Percentiles rank a stretch among this genome's conserved stretches.
Conservation (phyloP, 345 rosid genomes). For the Reutealis trisperma region DNA sequence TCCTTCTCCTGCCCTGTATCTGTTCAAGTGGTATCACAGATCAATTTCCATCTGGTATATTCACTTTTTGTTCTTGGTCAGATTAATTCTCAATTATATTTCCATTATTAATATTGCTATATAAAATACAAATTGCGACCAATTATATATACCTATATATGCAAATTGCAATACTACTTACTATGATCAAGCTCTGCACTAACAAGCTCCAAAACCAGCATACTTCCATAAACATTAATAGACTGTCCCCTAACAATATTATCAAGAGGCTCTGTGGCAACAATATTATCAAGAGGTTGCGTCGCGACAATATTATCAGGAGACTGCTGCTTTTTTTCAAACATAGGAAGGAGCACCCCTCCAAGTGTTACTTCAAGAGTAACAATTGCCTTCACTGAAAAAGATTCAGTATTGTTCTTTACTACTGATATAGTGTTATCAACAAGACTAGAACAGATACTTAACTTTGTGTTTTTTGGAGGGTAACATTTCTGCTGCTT, state of each 20-base stretch:
- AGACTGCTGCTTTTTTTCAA: background rate
- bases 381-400: constrained; percentile 15
- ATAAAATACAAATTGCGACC: too few relatives aligned
- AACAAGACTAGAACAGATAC: background rate
- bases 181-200: constrained; percentile 22
- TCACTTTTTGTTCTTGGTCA: too few relatives aligned
- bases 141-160: too few relatives aligned
- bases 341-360: background rate
- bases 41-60: too few relatives aligned
- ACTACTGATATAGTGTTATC: background rate
- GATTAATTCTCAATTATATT: too few relatives aligned
- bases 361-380: constrained; percentile 19
- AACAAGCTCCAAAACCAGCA: constrained; percentile 24
- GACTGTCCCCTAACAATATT: background rate
- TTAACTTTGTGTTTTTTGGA: background rate
- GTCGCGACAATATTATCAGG: background rate
- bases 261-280: constrained; percentile 5
- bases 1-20: constrained; percentile 27
- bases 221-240: background rate
- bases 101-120: too few relatives aligned
- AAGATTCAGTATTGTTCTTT: background rate
- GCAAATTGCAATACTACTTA: background rate
- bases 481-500: background rate
- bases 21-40: background rate
- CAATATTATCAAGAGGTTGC: background rate